phyloP scores from a whole-genome alignment of 495 filamentous ascomycete species.

The Umbilicaria muhlenbergii region DNA sequence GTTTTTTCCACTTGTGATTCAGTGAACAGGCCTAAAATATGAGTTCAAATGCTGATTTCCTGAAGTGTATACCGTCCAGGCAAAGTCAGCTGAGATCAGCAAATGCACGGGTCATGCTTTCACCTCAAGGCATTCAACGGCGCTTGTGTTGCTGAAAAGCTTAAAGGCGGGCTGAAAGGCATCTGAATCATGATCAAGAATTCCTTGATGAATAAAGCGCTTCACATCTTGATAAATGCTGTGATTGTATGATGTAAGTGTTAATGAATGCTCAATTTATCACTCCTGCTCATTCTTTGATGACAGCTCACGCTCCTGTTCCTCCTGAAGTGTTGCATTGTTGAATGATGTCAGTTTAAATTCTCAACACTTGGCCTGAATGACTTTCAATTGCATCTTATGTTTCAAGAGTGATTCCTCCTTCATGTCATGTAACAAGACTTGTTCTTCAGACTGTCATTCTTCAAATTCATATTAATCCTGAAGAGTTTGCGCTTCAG shows the following conservation, averaged over 20 bases:
- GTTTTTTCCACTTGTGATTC: constrained; percentile 32
- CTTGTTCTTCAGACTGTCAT: constrained; percentile 2
- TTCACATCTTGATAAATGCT: constrained; percentile 29
- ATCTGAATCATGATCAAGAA: constrained; percentile 4
- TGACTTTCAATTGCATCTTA: constrained; percentile 13
- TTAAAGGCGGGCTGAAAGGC: constrained; percentile 34
- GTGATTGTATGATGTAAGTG: constrained; percentile 23
- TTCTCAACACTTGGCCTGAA: constrained; percentile 24
- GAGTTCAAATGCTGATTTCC: constrained; percentile 20
- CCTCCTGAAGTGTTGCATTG: constrained; percentile 38
- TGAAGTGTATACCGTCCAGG: constrained; percentile 23
- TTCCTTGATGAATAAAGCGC: constrained; percentile 20
- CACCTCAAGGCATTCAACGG: constrained; percentile 16
- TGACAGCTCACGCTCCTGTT: constrained; percentile 54
- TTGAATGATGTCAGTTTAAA: constrained; percentile 23
- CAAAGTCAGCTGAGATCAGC: constrained; percentile 41
- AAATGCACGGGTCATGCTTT: constrained; percentile 26
- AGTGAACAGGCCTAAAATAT: constrained; percentile 42
- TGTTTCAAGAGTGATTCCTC: constrained; percentile 1
- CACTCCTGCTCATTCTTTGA: constrained; percentile 46
- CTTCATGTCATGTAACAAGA: constrained; percentile 1
- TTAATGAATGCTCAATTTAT: constrained; percentile 33
- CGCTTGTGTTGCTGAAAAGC: constrained; percentile 24
- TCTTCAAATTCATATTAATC: constrained; percentile 20
- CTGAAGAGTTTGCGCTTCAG: constrained; percentile 28